Conservation (phyloP, 1,139 yeast genomes). For the Pneumocystis sp. region DNA sequence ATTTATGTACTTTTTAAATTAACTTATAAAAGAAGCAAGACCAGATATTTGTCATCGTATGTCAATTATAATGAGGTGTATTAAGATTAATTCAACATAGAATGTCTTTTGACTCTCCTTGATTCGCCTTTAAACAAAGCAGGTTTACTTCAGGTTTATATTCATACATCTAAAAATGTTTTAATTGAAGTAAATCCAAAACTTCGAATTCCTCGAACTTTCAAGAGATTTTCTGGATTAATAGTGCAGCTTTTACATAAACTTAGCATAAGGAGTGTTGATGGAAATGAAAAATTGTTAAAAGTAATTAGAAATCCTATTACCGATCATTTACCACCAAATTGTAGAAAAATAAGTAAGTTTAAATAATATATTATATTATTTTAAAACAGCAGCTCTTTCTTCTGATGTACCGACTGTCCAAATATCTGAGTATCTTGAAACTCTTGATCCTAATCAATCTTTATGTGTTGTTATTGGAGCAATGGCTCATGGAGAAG, state of each 20-base stretch:
- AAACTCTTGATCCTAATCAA: conserved; percentile 68
- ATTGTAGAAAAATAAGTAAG: conserved; percentile 65
- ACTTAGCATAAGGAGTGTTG: conserved; percentile 81
- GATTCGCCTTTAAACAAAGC: conserved; percentile 97
- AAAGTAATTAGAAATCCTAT: conserved; percentile 94
- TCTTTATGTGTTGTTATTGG: conserved; percentile 96
- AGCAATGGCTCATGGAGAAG: conserved; percentile 98
- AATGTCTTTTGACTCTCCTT: conserved; percentile 76
- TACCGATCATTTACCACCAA: conserved; percentile 89
- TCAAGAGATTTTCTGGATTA: conserved; percentile 89
- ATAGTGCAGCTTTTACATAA: conserved; percentile 94
- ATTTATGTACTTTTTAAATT: background rate
- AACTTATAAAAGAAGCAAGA: background rate
- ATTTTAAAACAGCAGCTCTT: conserved; percentile 29
- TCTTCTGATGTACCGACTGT: conserved; percentile 86
- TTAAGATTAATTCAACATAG: conserved; percentile 25
- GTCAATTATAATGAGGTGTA: conserved; percentile 98
- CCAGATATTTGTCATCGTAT: conserved; percentile 20
- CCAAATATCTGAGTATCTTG: conserved; percentile 78
- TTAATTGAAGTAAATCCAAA: conserved; percentile 89
- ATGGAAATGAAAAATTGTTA: conserved; percentile 82
- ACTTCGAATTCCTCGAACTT: conserved; percentile 94
- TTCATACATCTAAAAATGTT: conserved; percentile 89
- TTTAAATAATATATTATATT: background rate
- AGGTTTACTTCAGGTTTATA: conserved; percentile 88